Conservation (phyloP, 495 filamentous ascomycete genomes). For the Penicillium macrosclerotiorum region DNA sequence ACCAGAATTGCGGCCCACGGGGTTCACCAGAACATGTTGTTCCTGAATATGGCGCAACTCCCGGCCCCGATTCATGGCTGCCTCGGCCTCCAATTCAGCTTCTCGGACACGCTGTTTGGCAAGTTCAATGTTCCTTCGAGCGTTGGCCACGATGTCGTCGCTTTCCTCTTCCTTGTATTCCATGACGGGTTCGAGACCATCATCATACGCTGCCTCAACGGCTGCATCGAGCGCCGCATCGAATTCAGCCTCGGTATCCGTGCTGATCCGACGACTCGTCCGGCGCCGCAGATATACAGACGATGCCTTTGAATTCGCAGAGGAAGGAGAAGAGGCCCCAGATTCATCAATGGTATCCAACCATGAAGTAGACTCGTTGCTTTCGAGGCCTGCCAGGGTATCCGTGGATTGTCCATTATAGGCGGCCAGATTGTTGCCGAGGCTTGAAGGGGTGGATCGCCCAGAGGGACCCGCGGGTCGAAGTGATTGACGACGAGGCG, state of each 20-base stretch:
- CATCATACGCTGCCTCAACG: constrained; percentile 93
- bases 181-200: constrained; percentile 75
- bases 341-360: constrained; percentile 97
- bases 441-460: constrained; percentile 22
- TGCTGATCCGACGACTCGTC: constrained; percentile 63
- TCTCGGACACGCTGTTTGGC: constrained; percentile 78
- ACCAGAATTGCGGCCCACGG: constrained; percentile 38
- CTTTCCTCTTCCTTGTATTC: constrained; percentile 38
- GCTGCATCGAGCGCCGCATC: constrained; percentile 94
- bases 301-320: constrained; percentile 76
- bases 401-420: constrained; percentile 27
- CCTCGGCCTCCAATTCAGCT: constrained; percentile 71
- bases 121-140: constrained; percentile 68
- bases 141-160: constrained; percentile 52
- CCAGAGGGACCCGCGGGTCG: constrained; percentile 29
- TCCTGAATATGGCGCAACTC: constrained; percentile 40
- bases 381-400: constrained; percentile 30
- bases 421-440: constrained; percentile 9
- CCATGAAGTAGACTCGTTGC: constrained; percentile 86
- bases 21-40: constrained; percentile 27
- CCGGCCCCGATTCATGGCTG: constrained; percentile 50
- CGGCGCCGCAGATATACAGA: constrained; percentile 65
- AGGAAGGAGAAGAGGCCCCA: constrained; percentile 74
- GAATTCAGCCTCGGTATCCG: constrained; percentile 86
- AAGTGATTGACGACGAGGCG: constrained; percentile 42